phyloP scores from a whole-genome alignment of 805 yeast species.

The Candida takata region DNA sequence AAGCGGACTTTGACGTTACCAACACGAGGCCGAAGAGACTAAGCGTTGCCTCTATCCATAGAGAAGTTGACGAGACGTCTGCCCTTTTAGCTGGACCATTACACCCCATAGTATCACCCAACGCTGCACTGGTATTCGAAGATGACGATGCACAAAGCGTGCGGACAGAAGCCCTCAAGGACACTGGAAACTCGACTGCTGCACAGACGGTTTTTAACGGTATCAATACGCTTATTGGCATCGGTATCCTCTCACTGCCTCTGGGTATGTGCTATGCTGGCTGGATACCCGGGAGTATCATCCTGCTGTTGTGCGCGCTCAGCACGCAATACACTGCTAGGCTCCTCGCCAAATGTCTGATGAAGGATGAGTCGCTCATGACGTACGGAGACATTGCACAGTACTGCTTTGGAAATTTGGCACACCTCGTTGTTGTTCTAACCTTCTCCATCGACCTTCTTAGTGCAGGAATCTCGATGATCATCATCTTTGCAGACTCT shows the following conservation, averaged over 20 bases:
- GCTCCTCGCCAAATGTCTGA: constrained; percentile 42
- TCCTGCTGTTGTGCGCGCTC: constrained; percentile 39
- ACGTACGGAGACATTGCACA: constrained; percentile 58
- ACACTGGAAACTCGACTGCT: constrained; percentile 45
- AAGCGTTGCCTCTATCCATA: constrained; percentile 11
- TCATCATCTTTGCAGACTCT: constrained; percentile 55
- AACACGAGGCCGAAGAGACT: constrained; percentile 12
- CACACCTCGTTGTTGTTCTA: constrained; percentile 37
- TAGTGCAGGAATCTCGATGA: constrained; percentile 56
- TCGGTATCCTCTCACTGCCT: constrained; percentile 70
- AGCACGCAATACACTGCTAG: constrained; percentile 48
- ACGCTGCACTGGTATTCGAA: background rate
- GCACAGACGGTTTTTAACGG: constrained; percentile 76
- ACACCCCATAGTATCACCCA: constrained; percentile 2
- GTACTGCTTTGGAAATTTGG: constrained; percentile 38
- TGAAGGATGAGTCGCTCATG: constrained; percentile 30
- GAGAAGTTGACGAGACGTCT: constrained; percentile 8
- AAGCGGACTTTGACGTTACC: constrained; percentile 22
- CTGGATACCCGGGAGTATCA: constrained; percentile 45
- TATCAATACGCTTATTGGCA: constrained; percentile 68
- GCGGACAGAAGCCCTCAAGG: constrained; percentile 9
- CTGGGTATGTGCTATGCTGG: constrained; percentile 64
- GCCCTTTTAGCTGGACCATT: constrained; percentile 11
- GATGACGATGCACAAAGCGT: constrained; percentile 14
- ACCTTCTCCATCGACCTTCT: constrained; percentile 49